These are phyloP conservation scores for apple (Malus domestica) DNA, from an alignment of 306 rosid genomes.

Conservation along the genomic window ASM211411v1 NC_041799.1:7748001-7748500, in stretches of 20 bases:
- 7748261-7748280: background rate
- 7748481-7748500: too few relatives aligned
- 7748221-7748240: slow-evolving; percentile 24
- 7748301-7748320: background rate
- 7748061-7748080: too few relatives aligned
- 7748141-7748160: slow-evolving; percentile 20
- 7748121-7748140: slow-evolving; percentile 3
- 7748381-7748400: background rate
- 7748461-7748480: too few relatives aligned
- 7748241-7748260: slow-evolving; percentile 18
- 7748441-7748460: too few relatives aligned
- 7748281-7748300: slow-evolving; percentile 1
- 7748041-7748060: background rate
- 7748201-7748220: slow-evolving; percentile 15
- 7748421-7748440: too few relatives aligned
- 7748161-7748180: slow-evolving; percentile 26
- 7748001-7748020: background rate
- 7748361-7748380: background rate
- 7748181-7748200: slow-evolving; percentile 33
- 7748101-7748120: background rate
- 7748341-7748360: too few relatives aligned
- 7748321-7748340: background rate
- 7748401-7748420: too few relatives aligned
- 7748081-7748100: too few relatives aligned
- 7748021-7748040: background rate